phyloP scores from a whole-genome alignment of 2,329 filamentous ascomycete species.

The Fusarium fujikuroi region DNA sequence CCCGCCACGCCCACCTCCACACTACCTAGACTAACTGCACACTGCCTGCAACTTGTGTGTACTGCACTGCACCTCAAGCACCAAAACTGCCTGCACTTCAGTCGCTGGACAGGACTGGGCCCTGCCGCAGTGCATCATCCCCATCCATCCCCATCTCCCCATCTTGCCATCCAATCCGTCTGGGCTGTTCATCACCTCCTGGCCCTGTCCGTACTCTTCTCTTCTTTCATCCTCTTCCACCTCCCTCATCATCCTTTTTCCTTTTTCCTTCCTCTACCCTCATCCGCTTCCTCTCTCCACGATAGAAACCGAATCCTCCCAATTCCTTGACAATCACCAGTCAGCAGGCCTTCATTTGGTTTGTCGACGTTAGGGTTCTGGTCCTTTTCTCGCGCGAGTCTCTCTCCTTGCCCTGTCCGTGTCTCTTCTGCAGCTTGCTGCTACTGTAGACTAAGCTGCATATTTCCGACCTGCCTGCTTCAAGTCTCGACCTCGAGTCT shows the following conservation, averaged over 20 bases:
- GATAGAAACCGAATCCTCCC: constrained; percentile 52
- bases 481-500: constrained; percentile 18
- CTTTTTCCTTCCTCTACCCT: constrained; percentile 31
- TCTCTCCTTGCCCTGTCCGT: constrained; percentile 35
- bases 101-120: not conserved
- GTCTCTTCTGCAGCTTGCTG: constrained; percentile 45
- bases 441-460: constrained; percentile 43
- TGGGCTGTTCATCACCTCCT: constrained; percentile 25
- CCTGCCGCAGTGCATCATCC: constrained; percentile 35
- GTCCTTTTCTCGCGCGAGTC: constrained; percentile 49
- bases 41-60: constrained; percentile 1
- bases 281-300: constrained; percentile 43
- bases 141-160: constrained; percentile 42
- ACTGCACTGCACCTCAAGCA: not conserved
- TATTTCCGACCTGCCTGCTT: constrained; percentile 29
- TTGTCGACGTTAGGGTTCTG: constrained; percentile 48
- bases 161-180: constrained; percentile 38
- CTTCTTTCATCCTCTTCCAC: constrained; percentile 42
- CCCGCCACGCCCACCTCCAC: constrained; percentile 44
- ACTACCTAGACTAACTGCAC: constrained; percentile 16
- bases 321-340: constrained; percentile 48
- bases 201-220: constrained; percentile 30
- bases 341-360: constrained; percentile 47
- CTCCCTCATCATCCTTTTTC: constrained; percentile 39
- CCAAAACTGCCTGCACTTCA: constrained; percentile 1